Base-by-base conservation (phyloP, 257 asterid genomes). In the Gentiana straminea region DNA sequence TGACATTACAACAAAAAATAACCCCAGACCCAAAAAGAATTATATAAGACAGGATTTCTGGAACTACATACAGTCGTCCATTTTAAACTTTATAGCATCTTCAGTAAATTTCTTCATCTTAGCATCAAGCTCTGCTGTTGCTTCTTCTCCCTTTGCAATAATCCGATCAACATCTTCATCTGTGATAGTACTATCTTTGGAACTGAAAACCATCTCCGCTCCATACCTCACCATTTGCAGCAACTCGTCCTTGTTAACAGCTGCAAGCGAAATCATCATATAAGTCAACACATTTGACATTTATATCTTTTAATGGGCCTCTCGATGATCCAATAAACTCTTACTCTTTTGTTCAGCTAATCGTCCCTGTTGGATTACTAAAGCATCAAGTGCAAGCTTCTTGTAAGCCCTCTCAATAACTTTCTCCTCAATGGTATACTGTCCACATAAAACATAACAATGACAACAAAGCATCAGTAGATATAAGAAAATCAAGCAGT, bases 151-250 rank as follows among this genome's bases (percentile, higher is more conserved):
- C 75, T 88, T 88, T 52, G 99, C 99, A 73, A 92, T 92, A 44
- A 92, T 92, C 60, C 99, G 82, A 67, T 92, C 99, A 45, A 92
- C 86, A 77, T 92, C 99, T 69, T 92, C 99, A 75, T 92, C 99
- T 1, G 99, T 92, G 64, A 92, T 92, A 12, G 99, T 92, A 79
- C 99, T 88, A 76, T 88, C 99, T 76, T 92, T 92, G 72, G 97
- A 88, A 67, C 95, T 88, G 84, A 92, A 92, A 70, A 92, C 99
- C 99, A 92, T 92, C 84, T 88, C 99, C 61, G 99, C 99, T 67
- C 99, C 99, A 77, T 85, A 92, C 61, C 99, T 80, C 69, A 92
- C 97, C 99, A 85, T 92, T 76, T 92, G 97, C 61, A 92, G 84
- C 69, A 92, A 82, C 70, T 92, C 99, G 65, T 88, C 99, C 76